These are phyloP conservation scores for Bauhinia variegata DNA, from an alignment of 306 rosid genomes.

Conservation along the genomic window DNA sequence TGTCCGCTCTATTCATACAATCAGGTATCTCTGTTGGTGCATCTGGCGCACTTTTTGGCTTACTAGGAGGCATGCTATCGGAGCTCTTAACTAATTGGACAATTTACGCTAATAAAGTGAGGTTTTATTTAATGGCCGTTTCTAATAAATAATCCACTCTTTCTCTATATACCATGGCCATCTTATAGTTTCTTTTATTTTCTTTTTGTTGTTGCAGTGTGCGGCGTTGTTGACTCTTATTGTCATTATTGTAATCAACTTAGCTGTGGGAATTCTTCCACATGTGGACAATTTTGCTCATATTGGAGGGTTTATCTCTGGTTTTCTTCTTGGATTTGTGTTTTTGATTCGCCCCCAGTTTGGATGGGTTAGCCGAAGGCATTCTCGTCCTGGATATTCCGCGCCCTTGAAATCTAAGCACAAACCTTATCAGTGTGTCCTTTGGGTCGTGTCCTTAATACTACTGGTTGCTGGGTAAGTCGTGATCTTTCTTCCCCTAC, in stretches of 20 bases:
- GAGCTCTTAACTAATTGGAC: slow-evolving; percentile 92
- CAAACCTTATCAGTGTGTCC: slow-evolving; percentile 67
- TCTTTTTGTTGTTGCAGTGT: slow-evolving; percentile 48
- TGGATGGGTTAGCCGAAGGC: slow-evolving; percentile 59
- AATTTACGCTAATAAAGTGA: slow-evolving; percentile 80
- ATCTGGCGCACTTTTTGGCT: slow-evolving; percentile 90
- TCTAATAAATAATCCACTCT: slow-evolving; percentile 19
- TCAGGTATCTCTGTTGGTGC: slow-evolving; percentile 85
- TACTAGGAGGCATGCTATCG: slow-evolving; percentile 85
- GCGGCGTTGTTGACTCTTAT: slow-evolving; percentile 71
- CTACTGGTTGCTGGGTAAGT: slow-evolving; percentile 60
- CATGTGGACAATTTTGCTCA: slow-evolving; percentile 91
- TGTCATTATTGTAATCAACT: slow-evolving; percentile 60
- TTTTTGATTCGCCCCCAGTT: slow-evolving; percentile 77
- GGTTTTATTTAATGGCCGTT: slow-evolving; percentile 17
- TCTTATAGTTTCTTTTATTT: slow-evolving; percentile 35
- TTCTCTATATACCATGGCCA: background rate
- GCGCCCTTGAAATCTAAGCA: slow-evolving; percentile 58
- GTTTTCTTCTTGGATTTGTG: slow-evolving; percentile 85
- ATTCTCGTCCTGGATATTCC: slow-evolving; percentile 30
- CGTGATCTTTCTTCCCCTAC: no score
- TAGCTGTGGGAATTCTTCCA: slow-evolving; percentile 87
- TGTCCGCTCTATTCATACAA: slow-evolving; percentile 70
- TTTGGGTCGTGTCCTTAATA: slow-evolving; percentile 65
- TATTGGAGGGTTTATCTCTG: slow-evolving; percentile 82